Conservation (phyloP, 2,329 filamentous ascomycete genomes). For the Cladorrhinum sp. region DNA sequence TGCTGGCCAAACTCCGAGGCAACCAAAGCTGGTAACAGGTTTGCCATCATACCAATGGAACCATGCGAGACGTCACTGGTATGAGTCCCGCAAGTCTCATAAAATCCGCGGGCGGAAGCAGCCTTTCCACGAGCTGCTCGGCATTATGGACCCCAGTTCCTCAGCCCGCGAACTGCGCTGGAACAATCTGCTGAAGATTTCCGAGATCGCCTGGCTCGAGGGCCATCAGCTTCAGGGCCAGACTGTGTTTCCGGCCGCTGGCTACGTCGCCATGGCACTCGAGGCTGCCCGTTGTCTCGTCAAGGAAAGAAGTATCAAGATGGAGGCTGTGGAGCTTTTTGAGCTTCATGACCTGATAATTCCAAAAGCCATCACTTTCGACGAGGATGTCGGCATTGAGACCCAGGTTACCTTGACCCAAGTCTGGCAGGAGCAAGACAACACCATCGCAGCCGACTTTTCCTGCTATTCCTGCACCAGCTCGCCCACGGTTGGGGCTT, state of each 20-base stretch:
- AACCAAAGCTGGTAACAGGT: constrained; percentile 37
- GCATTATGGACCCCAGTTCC: background rate
- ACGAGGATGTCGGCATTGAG: constrained; percentile 12
- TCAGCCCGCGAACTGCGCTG: background rate
- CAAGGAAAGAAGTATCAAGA: background rate
- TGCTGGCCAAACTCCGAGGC: too few species aligned
- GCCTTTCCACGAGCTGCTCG: constrained; percentile 3
- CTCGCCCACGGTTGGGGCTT: background rate
- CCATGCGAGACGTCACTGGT: constrained; percentile 45
- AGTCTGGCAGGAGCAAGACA: background rate
- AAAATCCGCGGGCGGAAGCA: background rate
- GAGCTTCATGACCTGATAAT: constrained; percentile 18
- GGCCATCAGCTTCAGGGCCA: constrained; percentile 43
- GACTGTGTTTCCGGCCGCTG: constrained; percentile 37
- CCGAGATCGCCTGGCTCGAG: constrained; percentile 36
- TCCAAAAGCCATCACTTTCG: constrained; percentile 19
- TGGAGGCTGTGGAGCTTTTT: constrained; percentile 4
- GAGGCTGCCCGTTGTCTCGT: constrained; percentile 27
- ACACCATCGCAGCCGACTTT: constrained; percentile 2
- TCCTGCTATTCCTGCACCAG: constrained; percentile 7
- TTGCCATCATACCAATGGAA: constrained; percentile 49
- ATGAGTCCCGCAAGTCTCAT: constrained; percentile 43
- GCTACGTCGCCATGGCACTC: constrained; percentile 1
- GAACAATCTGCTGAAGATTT: constrained; percentile 10
- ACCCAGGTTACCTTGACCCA: constrained; percentile 5